A percentile compares a stretch with the other conserved stretches of the same genome.
phyloP scores from a whole-genome alignment of 805 yeast genomes.

The Metschnikowia chrysomelidarum region DNA sequence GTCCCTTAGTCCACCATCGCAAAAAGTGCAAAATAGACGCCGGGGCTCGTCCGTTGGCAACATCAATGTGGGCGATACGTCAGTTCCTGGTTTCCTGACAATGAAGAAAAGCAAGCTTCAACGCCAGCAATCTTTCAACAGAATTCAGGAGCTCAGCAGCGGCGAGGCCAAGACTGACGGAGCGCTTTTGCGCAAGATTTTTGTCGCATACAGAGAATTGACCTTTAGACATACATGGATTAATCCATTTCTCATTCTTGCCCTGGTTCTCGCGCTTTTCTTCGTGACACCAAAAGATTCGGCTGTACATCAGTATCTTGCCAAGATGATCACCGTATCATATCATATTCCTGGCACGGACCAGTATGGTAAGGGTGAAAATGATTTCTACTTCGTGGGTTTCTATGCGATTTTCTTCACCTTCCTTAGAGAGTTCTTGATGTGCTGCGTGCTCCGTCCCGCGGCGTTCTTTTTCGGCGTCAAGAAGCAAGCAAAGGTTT shows the following conservation, averaged over 20 bases:
- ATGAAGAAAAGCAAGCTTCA: constrained; percentile 49
- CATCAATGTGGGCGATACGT: constrained; percentile 69
- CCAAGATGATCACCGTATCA: constrained; percentile 61
- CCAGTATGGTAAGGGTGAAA: constrained; percentile 82
- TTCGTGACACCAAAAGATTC: constrained; percentile 57
- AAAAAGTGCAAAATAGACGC: constrained; percentile 25
- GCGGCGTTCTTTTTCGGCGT: constrained; percentile 57
- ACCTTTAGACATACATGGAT: constrained; percentile 69
- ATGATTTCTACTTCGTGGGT: constrained; percentile 76
- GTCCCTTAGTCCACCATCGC: constrained; percentile 12
- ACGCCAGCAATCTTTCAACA: constrained; percentile 32
- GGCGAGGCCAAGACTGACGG: constrained; percentile 39
- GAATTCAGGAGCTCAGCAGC: constrained; percentile 30
- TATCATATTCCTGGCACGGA: constrained; percentile 61
- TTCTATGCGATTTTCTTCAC: constrained; percentile 87
- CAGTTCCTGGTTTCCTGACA: constrained; percentile 66
- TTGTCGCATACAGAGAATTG: constrained; percentile 58
- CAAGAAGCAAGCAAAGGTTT: constrained; percentile 52
- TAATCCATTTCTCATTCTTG: constrained; percentile 53
- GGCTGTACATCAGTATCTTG: constrained; percentile 53
- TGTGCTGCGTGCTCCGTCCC: constrained; percentile 81
- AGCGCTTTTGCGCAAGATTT: constrained; percentile 55
- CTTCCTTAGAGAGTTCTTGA: constrained; percentile 82
- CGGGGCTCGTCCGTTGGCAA: constrained; percentile 74
- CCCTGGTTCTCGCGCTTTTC: constrained; percentile 42